Evolutionary conservation across 2,329 filamentous ascomycete species (phyloP).

Genomic region (Alternaria conjuncta): DNA sequence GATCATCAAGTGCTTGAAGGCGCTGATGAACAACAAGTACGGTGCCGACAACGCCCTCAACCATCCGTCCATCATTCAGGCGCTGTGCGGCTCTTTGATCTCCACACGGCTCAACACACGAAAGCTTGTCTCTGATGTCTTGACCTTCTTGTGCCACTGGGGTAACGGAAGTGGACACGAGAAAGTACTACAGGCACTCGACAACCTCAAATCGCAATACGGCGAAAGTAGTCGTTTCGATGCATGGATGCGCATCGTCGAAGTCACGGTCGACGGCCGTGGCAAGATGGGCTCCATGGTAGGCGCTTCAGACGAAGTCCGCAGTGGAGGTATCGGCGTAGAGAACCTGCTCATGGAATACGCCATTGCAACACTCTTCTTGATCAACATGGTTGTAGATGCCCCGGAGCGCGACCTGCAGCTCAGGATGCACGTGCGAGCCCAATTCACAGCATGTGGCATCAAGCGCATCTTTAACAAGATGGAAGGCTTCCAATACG

Average conservation of each 20-base stretch:
- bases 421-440: slow-evolving; percentile 89
- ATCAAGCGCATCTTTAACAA: slow-evolving; percentile 93
- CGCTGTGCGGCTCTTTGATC: slow-evolving; percentile 83
- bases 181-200: slow-evolving; percentile 92
- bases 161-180: slow-evolving; percentile 85
- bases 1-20: slow-evolving; percentile 96
- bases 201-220: slow-evolving; percentile 85
- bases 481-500: slow-evolving; percentile 99
- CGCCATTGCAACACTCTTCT: slow-evolving; percentile 88
- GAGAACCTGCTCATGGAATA: slow-evolving; percentile 99
- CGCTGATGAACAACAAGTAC: slow-evolving; percentile 99
- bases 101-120: slow-evolving; percentile 89
- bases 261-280: slow-evolving; percentile 94
- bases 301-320: slow-evolving; percentile 93
- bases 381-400: slow-evolving; percentile 97
- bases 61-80: slow-evolving; percentile 88
- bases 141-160: slow-evolving; percentile 97
- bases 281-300: slow-evolving; percentile 99
- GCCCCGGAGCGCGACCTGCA: slow-evolving; percentile 88
- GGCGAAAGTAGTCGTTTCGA: slow-evolving; percentile 96
- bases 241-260: slow-evolving; percentile 97
- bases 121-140: slow-evolving; percentile 92
- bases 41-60: slow-evolving; percentile 92
- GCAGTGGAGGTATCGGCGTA: slow-evolving; percentile 96
- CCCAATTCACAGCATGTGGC: slow-evolving; percentile 94